Evolutionary conservation across 352 stramenopile species (phyloP).

Genomic region (Pythium apleroticum): DNA sequence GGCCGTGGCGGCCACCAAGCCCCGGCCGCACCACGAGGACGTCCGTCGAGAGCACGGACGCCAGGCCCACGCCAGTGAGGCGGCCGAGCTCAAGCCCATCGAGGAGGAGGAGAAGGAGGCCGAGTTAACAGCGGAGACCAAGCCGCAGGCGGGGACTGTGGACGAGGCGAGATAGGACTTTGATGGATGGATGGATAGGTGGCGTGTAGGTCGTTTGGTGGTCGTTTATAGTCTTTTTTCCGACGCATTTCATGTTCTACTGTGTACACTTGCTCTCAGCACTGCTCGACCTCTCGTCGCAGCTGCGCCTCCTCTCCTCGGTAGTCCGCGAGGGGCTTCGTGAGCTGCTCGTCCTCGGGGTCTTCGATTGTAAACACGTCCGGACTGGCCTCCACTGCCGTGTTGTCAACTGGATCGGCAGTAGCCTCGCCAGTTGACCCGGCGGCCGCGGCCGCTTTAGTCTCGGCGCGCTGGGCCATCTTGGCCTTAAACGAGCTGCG

Average conservation of each 20-base stretch:
- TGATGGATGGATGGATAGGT: background rate
- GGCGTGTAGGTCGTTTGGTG: background rate
- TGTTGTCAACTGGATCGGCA: background rate
- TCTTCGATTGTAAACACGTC: conserved; percentile 24
- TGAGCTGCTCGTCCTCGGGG: conserved; percentile 8
- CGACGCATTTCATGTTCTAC: background rate
- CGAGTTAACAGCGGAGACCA: background rate
- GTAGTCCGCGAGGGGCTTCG: background rate
- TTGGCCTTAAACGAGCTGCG: conserved; percentile 24
- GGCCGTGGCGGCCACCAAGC: background rate
- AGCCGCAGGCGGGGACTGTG: background rate
- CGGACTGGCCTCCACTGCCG: background rate
- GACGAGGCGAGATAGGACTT: background rate
- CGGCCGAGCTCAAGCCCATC: conserved; percentile 8
- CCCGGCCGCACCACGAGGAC: background rate
- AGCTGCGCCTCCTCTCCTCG: conserved; percentile 23
- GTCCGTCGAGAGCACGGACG: background rate
- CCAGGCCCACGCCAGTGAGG: background rate
- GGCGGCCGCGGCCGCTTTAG: background rate
- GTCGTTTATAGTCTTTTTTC: background rate
- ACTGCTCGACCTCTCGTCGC: conserved; percentile 26
- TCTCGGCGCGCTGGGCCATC: conserved; percentile 25
- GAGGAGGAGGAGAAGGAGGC: conserved; percentile 5
- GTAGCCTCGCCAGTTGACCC: background rate
- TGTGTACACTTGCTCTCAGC: conserved; percentile 12